Conservation (phyloP, 2,329 filamentous ascomycete species). For the Scedosporium aurantiacum region DNA sequence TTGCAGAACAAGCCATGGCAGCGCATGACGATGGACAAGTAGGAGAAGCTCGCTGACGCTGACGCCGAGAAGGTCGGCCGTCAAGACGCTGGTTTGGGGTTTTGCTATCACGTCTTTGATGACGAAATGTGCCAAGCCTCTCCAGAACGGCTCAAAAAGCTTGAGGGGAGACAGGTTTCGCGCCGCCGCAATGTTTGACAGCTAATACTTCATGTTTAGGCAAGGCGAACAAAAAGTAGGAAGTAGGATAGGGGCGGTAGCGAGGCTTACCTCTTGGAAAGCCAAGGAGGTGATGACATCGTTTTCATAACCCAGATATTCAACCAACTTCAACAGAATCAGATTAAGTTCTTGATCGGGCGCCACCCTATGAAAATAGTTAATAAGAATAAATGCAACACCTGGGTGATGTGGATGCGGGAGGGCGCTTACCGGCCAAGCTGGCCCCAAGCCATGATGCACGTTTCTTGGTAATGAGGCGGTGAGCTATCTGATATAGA, state of each 20-base stretch:
- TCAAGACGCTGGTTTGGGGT: constrained; percentile 69
- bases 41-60: constrained; percentile 64
- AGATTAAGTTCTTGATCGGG: constrained; percentile 78
- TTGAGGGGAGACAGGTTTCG: constrained; percentile 51
- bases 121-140: constrained; percentile 67
- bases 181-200: constrained; percentile 54
- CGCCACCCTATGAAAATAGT: constrained; percentile 40
- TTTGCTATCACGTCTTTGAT: constrained; percentile 70
- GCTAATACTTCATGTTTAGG: background rate
- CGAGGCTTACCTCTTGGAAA: constrained; percentile 58
- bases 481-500: constrained; percentile 59
- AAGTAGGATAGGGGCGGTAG: background rate
- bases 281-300: constrained; percentile 68
- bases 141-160: constrained; percentile 82
- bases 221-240: background rate
- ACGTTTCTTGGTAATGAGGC: constrained; percentile 64
- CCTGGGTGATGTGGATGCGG: background rate
- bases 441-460: constrained; percentile 77
- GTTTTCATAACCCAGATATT: constrained; percentile 79
- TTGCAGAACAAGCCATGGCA: constrained; percentile 77
- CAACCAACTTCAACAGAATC: constrained; percentile 69
- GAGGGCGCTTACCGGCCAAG: constrained; percentile 51
- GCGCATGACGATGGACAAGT: constrained; percentile 65
- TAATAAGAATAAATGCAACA: background rate
- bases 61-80: constrained; percentile 73